Evolutionary conservation across 345 rosid species (phyloP).

Genomic region (Eucalyptus regnans): DNA sequence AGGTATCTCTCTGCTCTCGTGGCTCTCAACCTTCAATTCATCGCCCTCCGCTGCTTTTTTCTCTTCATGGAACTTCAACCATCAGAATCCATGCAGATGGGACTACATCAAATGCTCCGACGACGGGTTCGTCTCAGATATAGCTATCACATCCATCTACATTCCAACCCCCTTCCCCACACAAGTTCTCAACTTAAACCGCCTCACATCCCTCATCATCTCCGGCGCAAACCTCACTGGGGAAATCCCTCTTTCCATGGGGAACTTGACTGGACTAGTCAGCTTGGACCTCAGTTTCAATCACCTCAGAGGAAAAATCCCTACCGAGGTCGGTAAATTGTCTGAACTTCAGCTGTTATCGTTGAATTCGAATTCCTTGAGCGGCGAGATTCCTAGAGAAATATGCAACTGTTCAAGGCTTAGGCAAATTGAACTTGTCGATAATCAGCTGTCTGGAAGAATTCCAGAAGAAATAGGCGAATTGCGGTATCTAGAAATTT

Average conservation of each 20-base stretch:
- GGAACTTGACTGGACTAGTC: slow-evolving; percentile 34
- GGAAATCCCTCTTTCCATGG: slow-evolving; percentile 33
- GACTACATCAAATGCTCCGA: slow-evolving; percentile 35
- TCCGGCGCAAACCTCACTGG: slow-evolving; percentile 43
- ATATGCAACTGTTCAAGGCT: slow-evolving; percentile 44
- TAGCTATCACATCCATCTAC: slow-evolving; percentile 21
- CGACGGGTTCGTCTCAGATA: slow-evolving; percentile 27
- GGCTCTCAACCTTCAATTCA: slow-evolving; percentile 54
- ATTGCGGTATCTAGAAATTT: slow-evolving; percentile 21
- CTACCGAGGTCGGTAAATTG: slow-evolving; percentile 34
- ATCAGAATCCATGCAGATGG: slow-evolving; percentile 58
- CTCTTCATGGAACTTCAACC: slow-evolving; percentile 53
- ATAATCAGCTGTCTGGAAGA: slow-evolving; percentile 44
- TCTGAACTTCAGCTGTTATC: slow-evolving; percentile 18
- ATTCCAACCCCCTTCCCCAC: slow-evolving; percentile 36
- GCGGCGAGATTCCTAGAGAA: slow-evolving; percentile 32
- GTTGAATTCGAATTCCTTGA: slow-evolving; percentile 34
- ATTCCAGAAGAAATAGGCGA: slow-evolving; percentile 44
- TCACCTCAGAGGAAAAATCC: slow-evolving; percentile 35
- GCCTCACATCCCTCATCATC: slow-evolving; percentile 34
- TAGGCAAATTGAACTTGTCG: slow-evolving; percentile 37
- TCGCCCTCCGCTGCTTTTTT: slow-evolving; percentile 34
- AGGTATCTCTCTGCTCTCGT: slow-evolving; percentile 58
- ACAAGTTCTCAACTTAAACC: slow-evolving; percentile 28
- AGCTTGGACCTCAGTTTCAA: slow-evolving; percentile 57